Evolutionary conservation across 202 grass and related monocot genomes (phyloP), one percentile per base, ranked within the genome.

Genomic region (Panicum virgatum): DNA sequence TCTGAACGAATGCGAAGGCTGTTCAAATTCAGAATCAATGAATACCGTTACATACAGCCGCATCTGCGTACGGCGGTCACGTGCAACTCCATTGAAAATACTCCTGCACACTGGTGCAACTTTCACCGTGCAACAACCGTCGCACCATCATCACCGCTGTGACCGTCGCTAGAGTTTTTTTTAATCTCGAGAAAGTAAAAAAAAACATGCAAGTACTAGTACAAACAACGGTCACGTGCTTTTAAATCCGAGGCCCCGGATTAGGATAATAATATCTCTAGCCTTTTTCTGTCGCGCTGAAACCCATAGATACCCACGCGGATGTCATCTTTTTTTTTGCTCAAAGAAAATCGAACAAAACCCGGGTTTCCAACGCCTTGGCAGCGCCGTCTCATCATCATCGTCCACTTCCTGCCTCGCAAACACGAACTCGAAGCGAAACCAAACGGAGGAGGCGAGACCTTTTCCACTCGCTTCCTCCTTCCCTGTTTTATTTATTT

Each of bases 381-480:
- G 9, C 57, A 32, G 19, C 44, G 13, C 26, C 50, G 3, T 5
- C 27, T 42, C n/a, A 0, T 73, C 45, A 9, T 30, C 29, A 30
- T 30, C 29, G 29, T 12, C 39, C 10, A 13, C 10, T 2, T 0
- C 6, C 3, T 5, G n/a, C 51, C 47, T 65, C 12, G 71, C 37
- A 40, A 56, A 73, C 46, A 61, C 67, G 47, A 85, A 29, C 42
- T 60, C 65, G 6, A 63, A 72, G 58, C 80, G 47, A 46, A 43
- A 22, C 16, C 5, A 73, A 32, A 7, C 30, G 18, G 16, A 30
- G 10, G 3, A 20, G 3, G 3, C 29, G 56, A 30, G 63, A 32
- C 54, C 63, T 45, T 76, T 87, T 69, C 53, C 51, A 39, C 16
- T 80, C n/a, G 65, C 66, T 68, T 15, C 65, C 65, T 68, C 66